These are phyloP conservation scores for Acidomyces sp. DNA, from an alignment of 495 filamentous ascomycete species.

Conservation along the genomic window DNA sequence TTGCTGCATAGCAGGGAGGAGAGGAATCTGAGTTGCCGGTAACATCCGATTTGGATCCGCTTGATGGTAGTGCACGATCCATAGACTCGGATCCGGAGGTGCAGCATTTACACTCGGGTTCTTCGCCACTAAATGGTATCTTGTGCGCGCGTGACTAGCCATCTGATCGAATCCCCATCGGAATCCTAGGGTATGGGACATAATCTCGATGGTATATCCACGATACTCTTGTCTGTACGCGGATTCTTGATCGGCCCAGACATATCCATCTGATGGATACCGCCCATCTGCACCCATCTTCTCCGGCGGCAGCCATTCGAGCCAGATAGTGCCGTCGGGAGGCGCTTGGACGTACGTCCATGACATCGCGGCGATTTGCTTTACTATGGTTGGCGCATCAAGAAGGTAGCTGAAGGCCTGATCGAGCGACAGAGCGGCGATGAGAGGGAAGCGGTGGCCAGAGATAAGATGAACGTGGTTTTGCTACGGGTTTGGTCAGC, in stretches of 20 bases:
- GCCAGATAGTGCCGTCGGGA: slow-evolving; percentile 61
- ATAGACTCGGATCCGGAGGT: slow-evolving; percentile 64
- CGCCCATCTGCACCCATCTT: slow-evolving; percentile 33
- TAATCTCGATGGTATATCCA: slow-evolving; percentile 63
- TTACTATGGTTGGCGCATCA: slow-evolving; percentile 65
- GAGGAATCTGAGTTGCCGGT: slow-evolving; percentile 48
- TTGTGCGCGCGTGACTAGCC: slow-evolving; percentile 60
- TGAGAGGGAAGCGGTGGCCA: slow-evolving; percentile 54
- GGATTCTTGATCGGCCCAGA: slow-evolving; percentile 73
- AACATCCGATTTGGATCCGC: slow-evolving; percentile 59
- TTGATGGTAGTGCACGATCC: slow-evolving; percentile 85
- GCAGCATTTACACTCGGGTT: slow-evolving; percentile 46
- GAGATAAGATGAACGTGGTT: slow-evolving; percentile 73
- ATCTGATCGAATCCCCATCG: slow-evolving; percentile 47
- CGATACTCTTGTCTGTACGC: slow-evolving; percentile 54
- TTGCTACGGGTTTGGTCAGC: slow-evolving; percentile 12
- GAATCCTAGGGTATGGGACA: slow-evolving; percentile 65
- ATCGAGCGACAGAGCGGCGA: slow-evolving; percentile 49
- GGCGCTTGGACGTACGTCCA: slow-evolving; percentile 86
- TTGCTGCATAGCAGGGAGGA: slow-evolving; percentile 43
- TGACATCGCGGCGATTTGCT: slow-evolving; percentile 62
- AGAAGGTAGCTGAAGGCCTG: slow-evolving; percentile 66
- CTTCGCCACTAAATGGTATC: slow-evolving; percentile 68
- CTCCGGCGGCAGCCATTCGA: slow-evolving; percentile 48
- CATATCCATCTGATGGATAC: slow-evolving; percentile 79